Evolutionary conservation across 2,329 filamentous ascomycete genomes (phyloP), one percentile per base, ranked within the genome.

Genomic region (Ophiostoma sp.): DNA sequence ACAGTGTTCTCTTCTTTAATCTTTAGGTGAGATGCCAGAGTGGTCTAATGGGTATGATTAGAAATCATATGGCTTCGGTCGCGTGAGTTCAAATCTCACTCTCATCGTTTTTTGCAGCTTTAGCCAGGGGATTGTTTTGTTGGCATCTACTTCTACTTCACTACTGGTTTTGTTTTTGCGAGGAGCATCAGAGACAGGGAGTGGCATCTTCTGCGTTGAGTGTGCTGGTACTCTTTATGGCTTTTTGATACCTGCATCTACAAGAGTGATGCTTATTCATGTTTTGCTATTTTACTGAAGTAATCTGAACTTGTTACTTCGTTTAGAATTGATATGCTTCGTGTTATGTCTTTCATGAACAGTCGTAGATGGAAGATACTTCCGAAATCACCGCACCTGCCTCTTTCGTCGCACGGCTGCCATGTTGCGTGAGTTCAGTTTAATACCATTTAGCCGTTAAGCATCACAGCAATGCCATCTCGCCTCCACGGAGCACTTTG

Each of bases 41-140:
- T 66, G 64, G 64, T 66, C 64, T 66, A 65, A 65, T 65, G 62
- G 62, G 62, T 65, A 65, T 65, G 62, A 65, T 65, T 65, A 65
- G 62, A 65, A 65, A 65, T 65, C 62, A 65, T 65, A 65, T 65
- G 62, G 31, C 62, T 65, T 65, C 62, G 62, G 62, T 36, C 62
- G 62, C 62, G 62, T 65, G 62, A 65, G 62, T 65, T 65, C 62
- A 65, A 65, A 65, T 65, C 62, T 65, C 62, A 65, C 62, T 36
- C 62, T 65, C 62, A 39, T 65, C 62, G 62, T 36, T 31, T 41
- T 66, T 36, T 44, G n/a, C 17, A 1, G 15, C 17, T 39, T 60
- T 20, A 3, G 13, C 13, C 17, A 23, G 44, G 15, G 15, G 13
- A 20, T 3, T 27, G 6, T 31, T 17, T 35, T 39, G 5, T 10